These are phyloP conservation scores for Musa itinerans DNA, from an alignment of 176 grass and related monocot species.

Conservation along the genomic window DNA sequence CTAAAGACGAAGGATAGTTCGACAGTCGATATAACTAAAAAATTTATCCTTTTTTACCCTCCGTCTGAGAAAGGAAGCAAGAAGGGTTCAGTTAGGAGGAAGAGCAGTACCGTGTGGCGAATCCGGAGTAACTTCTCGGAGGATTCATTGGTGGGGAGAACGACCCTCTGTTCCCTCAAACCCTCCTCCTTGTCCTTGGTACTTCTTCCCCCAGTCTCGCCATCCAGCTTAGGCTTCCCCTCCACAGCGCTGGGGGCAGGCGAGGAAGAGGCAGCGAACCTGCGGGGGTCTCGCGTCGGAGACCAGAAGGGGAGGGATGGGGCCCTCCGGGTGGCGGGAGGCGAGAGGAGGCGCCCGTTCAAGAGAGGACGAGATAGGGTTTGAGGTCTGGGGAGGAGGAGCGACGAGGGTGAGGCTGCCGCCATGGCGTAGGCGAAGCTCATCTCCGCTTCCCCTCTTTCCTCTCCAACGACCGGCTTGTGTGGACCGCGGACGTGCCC, in stretches of 20 bases:
- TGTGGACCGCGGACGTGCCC: background rate
- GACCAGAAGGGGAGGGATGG: conserved; percentile 6
- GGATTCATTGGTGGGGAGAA: conserved; percentile 82
- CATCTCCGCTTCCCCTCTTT: background rate
- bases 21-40: background rate
- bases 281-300: background rate
- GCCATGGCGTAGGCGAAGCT: conserved; percentile 29
- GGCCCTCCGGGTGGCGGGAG: background rate
- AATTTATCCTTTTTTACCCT: background rate
- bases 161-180: conserved; percentile 31
- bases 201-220: background rate
- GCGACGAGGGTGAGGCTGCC: conserved; percentile 34
- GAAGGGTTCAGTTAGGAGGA: background rate
- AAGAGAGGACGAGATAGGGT: conserved; percentile 13
- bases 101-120: conserved; percentile 60
- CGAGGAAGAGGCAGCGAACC: conserved; percentile 20
- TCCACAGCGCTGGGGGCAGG: conserved; percentile 26
- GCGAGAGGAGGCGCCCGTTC: background rate
- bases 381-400: conserved; percentile 11
- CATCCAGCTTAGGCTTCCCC: conserved; percentile 5
- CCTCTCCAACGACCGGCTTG: background rate
- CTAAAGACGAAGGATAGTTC: background rate
- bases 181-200: background rate
- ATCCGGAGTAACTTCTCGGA: conserved; percentile 65
- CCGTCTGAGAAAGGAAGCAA: too few relatives aligned